Conservation (phyloP, 306 rosid species). For the Mucuna pruriens region DNA sequence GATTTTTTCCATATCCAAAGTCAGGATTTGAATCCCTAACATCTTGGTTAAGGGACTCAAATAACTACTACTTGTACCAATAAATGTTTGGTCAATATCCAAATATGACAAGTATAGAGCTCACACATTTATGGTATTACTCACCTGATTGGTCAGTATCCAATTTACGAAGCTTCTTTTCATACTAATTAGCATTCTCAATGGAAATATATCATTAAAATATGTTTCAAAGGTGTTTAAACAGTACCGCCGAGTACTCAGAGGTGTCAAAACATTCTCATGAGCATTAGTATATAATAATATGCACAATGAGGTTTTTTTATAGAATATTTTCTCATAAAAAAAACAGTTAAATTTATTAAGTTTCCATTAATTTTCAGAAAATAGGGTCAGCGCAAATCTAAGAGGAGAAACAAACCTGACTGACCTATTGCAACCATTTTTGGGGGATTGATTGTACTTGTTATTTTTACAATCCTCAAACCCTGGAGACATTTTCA, state of each 20-base stretch:
- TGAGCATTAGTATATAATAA: constrained; percentile 17
- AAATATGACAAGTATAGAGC: not conserved
- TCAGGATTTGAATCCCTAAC: too few species aligned
- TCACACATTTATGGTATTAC: not conserved
- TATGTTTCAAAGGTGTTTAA: not conserved
- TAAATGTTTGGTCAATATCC: too few species aligned
- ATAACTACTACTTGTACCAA: too few species aligned
- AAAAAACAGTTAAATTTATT: not conserved
- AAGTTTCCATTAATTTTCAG: constrained; percentile 24
- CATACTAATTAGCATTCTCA: not conserved
- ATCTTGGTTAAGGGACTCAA: too few species aligned
- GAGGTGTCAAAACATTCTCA: constrained; percentile 15
- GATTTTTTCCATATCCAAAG: too few species aligned
- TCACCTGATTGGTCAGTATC: constrained; percentile 9
- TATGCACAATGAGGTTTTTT: not conserved
- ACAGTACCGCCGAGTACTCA: constrained; percentile 17
- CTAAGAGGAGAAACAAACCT: constrained; percentile 48
- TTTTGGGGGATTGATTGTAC: constrained; percentile 64
- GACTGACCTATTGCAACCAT: constrained; percentile 65
- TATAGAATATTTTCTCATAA: not conserved
- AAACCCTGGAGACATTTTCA: constrained; percentile 76
- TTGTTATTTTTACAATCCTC: constrained; percentile 71
- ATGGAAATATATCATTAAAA: not conserved
- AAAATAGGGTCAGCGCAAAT: constrained; percentile 17
- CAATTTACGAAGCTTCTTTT: not conserved